Percentiles rank a stretch among this genome's conserved stretches.
Evolutionary conservation across 2,329 filamentous ascomycete species (phyloP).

Genomic region (Monosporascus sp.): DNA sequence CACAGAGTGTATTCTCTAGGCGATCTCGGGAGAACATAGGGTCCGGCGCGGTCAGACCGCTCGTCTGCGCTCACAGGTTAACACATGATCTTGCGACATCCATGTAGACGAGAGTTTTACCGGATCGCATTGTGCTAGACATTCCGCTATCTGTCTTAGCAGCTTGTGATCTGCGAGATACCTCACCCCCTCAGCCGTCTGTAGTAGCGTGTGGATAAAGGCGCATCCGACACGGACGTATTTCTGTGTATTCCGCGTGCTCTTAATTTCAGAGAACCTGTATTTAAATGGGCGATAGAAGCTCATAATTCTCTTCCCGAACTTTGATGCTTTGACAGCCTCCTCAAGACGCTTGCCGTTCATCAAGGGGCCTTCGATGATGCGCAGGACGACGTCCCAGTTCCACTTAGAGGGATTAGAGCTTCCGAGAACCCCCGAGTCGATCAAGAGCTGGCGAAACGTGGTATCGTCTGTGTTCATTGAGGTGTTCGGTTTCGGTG

Average conservation of each 20-base stretch:
- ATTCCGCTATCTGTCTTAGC: slow-evolving; percentile 89
- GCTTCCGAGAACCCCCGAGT: slow-evolving; percentile 81
- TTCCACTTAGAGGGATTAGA: slow-evolving; percentile 96
- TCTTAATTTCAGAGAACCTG: slow-evolving; percentile 84
- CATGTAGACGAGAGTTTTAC: slow-evolving; percentile 39
- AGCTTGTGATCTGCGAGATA: slow-evolving; percentile 91
- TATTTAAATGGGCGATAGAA: slow-evolving; percentile 98
- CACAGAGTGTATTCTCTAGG: slow-evolving; percentile 79
- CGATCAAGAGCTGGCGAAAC: slow-evolving; percentile 60
- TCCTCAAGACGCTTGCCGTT: slow-evolving; percentile 91
- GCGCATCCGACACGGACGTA: slow-evolving; percentile 89
- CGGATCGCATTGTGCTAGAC: slow-evolving; percentile 88
- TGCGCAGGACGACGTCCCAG: slow-evolving; percentile 85
- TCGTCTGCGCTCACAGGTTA: slow-evolving; percentile 42
- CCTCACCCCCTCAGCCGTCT: slow-evolving; percentile 76
- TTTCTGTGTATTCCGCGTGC: slow-evolving; percentile 87
- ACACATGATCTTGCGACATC: background rate
- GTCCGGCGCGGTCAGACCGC: slow-evolving; percentile 70
- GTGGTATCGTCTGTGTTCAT: slow-evolving; percentile 55
- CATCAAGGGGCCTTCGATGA: slow-evolving; percentile 88
- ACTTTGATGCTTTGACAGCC: slow-evolving; percentile 90
- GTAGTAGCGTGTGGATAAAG: slow-evolving; percentile 77
- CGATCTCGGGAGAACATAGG: slow-evolving; percentile 86
- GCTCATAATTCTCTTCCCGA: slow-evolving; percentile 87
- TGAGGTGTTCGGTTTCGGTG: slow-evolving; percentile 45